phyloP scores from a whole-genome alignment of 176 grass and related monocot genomes.

The Rhipidocladum racemiflorum region DNA sequence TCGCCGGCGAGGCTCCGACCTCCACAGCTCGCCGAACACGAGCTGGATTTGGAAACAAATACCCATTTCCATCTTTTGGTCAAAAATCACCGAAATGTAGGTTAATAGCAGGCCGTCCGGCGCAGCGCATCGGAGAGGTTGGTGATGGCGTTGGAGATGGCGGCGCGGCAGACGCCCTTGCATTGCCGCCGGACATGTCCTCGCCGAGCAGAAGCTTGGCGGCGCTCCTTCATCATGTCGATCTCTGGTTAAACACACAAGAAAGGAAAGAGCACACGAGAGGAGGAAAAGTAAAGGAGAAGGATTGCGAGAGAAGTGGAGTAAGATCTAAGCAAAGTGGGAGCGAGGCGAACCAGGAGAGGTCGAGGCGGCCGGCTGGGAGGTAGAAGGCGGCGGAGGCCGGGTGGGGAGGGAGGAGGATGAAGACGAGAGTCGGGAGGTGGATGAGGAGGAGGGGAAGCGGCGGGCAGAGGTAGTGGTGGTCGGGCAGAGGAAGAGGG shows the following conservation, averaged over 20 bases:
- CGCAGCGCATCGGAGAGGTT: slow-evolving; percentile 76
- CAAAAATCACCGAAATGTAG: slow-evolving; percentile 27
- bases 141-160: slow-evolving; percentile 96
- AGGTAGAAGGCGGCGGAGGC: slow-evolving; percentile 46
- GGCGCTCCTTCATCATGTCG: slow-evolving; percentile 99
- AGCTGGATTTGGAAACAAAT: slow-evolving; percentile 35
- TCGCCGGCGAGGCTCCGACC: slow-evolving; percentile 70
- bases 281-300: not conserved
- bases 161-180: slow-evolving; percentile 93
- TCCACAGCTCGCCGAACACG: slow-evolving; percentile 97
- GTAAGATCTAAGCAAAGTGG: slow-evolving; percentile 47
- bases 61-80: not conserved
- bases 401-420: slow-evolving; percentile 32
- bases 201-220: slow-evolving; percentile 92
- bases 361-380: slow-evolving; percentile 48
- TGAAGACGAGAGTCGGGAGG: slow-evolving; percentile 62
- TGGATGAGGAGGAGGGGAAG: no score
- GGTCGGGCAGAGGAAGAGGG: no score
- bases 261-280: not conserved
- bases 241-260: slow-evolving; percentile 46
- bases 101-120: not conserved
- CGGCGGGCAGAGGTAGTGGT: slow-evolving; percentile 41
- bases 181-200: slow-evolving; percentile 89
- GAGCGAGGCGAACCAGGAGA: slow-evolving; percentile 37
- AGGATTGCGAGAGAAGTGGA: not conserved